Percentiles rank a stretch among this genome's conserved stretches.
These are phyloP conservation scores for Aphanomyces stellatus DNA, from an alignment of 352 stramenopile species.

Conservation along the genomic window DNA sequence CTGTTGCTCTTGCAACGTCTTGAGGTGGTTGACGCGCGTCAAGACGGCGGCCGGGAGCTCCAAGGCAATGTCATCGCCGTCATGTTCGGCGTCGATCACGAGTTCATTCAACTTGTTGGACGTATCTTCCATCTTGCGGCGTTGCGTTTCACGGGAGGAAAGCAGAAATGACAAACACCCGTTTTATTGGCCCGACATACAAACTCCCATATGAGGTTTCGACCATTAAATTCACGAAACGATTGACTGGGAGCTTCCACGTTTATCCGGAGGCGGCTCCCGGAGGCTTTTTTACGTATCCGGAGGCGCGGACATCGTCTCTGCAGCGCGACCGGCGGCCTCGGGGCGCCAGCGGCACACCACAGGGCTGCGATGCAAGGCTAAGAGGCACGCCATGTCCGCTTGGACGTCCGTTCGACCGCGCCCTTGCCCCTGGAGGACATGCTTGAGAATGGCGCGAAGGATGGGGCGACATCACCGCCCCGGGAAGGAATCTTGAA, in stretches of 20 bases:
- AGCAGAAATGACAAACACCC: neutral
- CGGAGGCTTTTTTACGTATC: no score
- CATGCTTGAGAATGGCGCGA: neutral
- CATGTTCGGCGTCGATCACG: slow-evolving; percentile 7
- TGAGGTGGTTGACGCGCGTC: slow-evolving; percentile 15
- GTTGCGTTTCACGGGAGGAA: neutral
- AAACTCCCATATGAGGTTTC: neutral
- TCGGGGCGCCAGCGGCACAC: no score
- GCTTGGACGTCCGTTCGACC: no score
- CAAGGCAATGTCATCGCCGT: neutral
- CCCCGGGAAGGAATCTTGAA: neutral
- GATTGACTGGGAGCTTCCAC: slow-evolving; percentile 5
- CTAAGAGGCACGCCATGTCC: no score
- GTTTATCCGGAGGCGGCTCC: neutral
- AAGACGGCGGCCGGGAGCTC: slow-evolving; percentile 1
- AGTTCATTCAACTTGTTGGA: slow-evolving; percentile 14
- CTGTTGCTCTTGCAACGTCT: slow-evolving; percentile 41
- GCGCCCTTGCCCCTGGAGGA: no score
- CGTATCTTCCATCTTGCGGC: neutral
- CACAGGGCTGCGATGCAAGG: no score
- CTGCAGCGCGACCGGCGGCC: no score
- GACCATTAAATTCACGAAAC: no score
- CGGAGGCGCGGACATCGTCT: no score
- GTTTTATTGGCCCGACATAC: neutral
- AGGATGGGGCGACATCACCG: no score